Evolutionary conservation across 495 filamentous ascomycete genomes (phyloP), one percentile per base, ranked within the genome.

Genomic region (Talaromyces stipitatus): DNA sequence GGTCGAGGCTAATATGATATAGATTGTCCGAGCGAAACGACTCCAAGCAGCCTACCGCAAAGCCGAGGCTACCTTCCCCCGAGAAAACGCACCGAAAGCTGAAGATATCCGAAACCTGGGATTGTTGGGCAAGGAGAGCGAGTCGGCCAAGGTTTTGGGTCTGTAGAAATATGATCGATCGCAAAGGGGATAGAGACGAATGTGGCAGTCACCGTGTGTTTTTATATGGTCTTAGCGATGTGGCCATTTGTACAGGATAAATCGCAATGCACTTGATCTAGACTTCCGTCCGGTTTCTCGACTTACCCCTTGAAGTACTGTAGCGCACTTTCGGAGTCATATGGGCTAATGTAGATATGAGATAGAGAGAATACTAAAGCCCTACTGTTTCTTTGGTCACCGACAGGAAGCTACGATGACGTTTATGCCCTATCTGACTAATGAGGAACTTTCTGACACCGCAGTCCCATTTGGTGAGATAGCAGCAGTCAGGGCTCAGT

Each of bases 11-110:
- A 58, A 50, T 26, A 22, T 18, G 11, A 33, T 41, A 38, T 29
- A 98, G 92, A 84, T 82, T 63, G 81, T 88, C 45, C 88, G 91
- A 78, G 82, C 85, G 50, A 78, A 77, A 67, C 81, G 82, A 57
- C 76, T 98, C 60, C 92, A 97, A 77, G 80, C 81, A 41, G 94
- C 94, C 54, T 97, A 95, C 72, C 82, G 89, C 64, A 90, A 89
- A 72, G 84, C 86, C 26, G 84, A 90, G 70, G 85, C 87, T 24
- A 78, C 85, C 51, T 79, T 87, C 63, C 76, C 89, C 55, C 83
- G 88, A 68, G 91, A 94, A 62, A 85, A 90, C 64, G 83, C 83
- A 36, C 83, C 83, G 54, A 80, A 77, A 59, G 88, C 85, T 12
- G 89, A 88, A 32, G 79, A 87, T 72, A 91, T 97, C 74, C 81